A percentile compares a stretch with the other conserved stretches of the same genome.
phyloP scores from a whole-genome alignment of 140 eudicot genomes.

The Ambrosia hybrid region DNA sequence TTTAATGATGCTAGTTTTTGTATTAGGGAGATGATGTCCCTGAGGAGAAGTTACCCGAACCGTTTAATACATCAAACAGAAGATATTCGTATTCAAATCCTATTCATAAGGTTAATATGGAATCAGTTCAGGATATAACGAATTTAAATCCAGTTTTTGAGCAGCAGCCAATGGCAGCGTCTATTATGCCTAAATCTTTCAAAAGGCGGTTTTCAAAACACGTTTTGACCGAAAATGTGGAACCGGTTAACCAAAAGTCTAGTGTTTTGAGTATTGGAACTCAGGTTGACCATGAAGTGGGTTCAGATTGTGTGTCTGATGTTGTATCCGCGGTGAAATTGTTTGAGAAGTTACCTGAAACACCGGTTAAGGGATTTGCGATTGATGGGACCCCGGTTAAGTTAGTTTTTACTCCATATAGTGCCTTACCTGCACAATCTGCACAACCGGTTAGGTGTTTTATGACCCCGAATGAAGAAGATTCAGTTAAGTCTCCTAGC shows the following conservation, averaged over 20 bases:
- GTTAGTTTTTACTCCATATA: conserved; percentile 53
- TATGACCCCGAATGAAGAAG: conserved; percentile 58
- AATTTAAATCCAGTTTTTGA: not conserved
- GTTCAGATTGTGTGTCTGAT: conserved; percentile 15
- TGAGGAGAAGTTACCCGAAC: conserved; percentile 63
- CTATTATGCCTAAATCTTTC: conserved; percentile 57
- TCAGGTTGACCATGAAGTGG: not conserved
- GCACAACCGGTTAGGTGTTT: conserved; percentile 30
- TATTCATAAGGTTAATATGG: not conserved
- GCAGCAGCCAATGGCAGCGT: conserved; percentile 37
- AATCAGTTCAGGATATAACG: not conserved
- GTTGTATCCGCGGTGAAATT: conserved; percentile 14
- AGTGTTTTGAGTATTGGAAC: conserved; percentile 1
- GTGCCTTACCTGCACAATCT: conserved; percentile 56
- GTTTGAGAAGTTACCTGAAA: conserved; percentile 33
- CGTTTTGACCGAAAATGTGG: conserved; percentile 15
- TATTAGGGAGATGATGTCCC: conserved; percentile 74
- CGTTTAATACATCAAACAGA: conserved; percentile 39
- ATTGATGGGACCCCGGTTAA: conserved; percentile 47
- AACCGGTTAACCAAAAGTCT: conserved; percentile 15
- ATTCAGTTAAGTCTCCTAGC: conserved; percentile 38
- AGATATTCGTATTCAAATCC: conserved; percentile 17
- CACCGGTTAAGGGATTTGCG: conserved; percentile 47
- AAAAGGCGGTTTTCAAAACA: conserved; percentile 44
- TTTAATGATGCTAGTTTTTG: not conserved